A percentile compares a stretch with the other conserved stretches of the same genome.
phyloP scores from a whole-genome alignment of 2,329 filamentous ascomycete species.

The Penicillium sp. region DNA sequence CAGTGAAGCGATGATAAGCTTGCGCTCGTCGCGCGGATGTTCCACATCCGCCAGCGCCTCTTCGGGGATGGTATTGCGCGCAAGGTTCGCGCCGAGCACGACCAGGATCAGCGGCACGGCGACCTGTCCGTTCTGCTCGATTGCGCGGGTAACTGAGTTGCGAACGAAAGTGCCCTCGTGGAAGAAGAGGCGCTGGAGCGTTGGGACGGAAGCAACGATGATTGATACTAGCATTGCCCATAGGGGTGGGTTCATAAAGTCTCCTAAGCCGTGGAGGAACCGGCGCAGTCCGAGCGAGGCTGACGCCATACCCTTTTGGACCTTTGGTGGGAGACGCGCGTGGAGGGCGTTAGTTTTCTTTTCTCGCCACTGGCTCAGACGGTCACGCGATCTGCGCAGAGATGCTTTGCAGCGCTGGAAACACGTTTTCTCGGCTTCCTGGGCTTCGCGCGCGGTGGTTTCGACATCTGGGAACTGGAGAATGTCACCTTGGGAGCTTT shows the following conservation, averaged over 20 bases:
- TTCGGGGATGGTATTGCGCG: slow-evolving; percentile 78
- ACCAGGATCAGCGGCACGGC: slow-evolving; percentile 94
- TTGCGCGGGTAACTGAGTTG: slow-evolving; percentile 87
- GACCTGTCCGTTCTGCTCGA: slow-evolving; percentile 80
- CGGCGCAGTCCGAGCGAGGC: slow-evolving; percentile 42
- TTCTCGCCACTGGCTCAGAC: slow-evolving; percentile 20
- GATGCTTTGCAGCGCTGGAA: slow-evolving; percentile 29
- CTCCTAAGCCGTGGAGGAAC: slow-evolving; percentile 70
- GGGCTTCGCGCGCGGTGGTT: slow-evolving; percentile 24
- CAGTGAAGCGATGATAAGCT: slow-evolving; percentile 79
- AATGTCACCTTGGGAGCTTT: slow-evolving; percentile 53
- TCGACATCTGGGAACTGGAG: slow-evolving; percentile 54
- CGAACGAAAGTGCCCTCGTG: slow-evolving; percentile 81
- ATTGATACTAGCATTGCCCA: slow-evolving; percentile 97
- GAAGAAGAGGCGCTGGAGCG: slow-evolving; percentile 82
- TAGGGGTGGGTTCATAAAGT: slow-evolving; percentile 96
- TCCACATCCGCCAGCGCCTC: slow-evolving; percentile 65
- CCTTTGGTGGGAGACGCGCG: slow-evolving; percentile 49
- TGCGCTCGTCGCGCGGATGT: slow-evolving; percentile 65
- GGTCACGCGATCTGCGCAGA: slow-evolving; percentile 18
- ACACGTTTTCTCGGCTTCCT: slow-evolving; percentile 25
- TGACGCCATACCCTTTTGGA: slow-evolving; percentile 52
- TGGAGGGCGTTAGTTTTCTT: slow-evolving; percentile 38
- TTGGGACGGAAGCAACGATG: slow-evolving; percentile 81
- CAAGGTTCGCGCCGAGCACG: slow-evolving; percentile 90